Percentiles rank a stretch among this genome's conserved stretches.
Conservation (phyloP, 345 rosid species). For the Cardamine chenopodiifolia region DNA sequence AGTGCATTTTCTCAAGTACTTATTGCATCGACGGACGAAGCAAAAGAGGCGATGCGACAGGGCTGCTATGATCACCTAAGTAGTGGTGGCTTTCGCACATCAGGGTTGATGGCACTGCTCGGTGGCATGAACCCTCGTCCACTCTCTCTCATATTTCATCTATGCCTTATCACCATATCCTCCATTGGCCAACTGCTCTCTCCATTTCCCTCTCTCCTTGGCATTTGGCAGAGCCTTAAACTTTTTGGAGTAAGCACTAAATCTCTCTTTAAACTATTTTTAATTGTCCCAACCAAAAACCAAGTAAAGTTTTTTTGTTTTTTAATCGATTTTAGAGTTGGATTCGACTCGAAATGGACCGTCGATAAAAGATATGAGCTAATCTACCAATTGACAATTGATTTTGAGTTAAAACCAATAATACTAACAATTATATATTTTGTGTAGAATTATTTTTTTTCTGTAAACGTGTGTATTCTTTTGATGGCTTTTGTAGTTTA, state of each 20-base stretch:
- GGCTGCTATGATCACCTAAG: slow-evolving; percentile 42
- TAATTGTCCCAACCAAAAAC: no score
- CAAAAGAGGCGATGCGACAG: slow-evolving; percentile 47
- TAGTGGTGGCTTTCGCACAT: slow-evolving; percentile 37
- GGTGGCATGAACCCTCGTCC: slow-evolving; percentile 48
- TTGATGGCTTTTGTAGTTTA: no score
- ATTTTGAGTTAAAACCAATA: no score
- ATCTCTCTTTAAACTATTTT: no score
- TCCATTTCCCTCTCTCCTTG: slow-evolving; percentile 45
- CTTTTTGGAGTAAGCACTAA: slow-evolving; percentile 35
- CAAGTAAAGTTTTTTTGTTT: no score
- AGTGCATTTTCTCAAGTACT: slow-evolving; percentile 43
- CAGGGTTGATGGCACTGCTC: slow-evolving; percentile 39
- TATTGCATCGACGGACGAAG: slow-evolving; percentile 36
- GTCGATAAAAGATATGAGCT: no score
- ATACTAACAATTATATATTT: no score
- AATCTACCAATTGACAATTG: no score
- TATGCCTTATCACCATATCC: slow-evolving; percentile 30
- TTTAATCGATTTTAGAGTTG: no score
- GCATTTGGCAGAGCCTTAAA: slow-evolving; percentile 41
- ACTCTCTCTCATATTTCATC: slow-evolving; percentile 40
- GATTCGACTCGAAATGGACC: no score
- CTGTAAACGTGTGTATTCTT: no score
- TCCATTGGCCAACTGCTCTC: slow-evolving; percentile 37
- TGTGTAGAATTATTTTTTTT: no score